Evolutionary conservation across 495 filamentous ascomycete genomes (phyloP).

Genomic region (Penicillium psychrofluorescens): DNA sequence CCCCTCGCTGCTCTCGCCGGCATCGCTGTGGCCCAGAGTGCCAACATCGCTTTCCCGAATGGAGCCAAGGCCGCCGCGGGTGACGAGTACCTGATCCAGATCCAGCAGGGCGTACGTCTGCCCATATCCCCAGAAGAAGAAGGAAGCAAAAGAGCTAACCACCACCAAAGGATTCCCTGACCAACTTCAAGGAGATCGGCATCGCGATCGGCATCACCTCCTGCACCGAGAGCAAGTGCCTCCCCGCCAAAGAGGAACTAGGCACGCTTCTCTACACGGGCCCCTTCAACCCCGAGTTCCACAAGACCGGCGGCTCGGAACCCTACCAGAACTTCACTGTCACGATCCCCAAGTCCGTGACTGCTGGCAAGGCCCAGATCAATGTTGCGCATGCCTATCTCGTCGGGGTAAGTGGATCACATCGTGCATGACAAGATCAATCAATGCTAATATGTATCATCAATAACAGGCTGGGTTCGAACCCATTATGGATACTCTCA

Average conservation of each 20-base stretch:
- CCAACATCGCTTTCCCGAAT: slow-evolving; percentile 58
- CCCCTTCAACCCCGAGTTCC: slow-evolving; percentile 21
- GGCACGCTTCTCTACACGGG: slow-evolving; percentile 27
- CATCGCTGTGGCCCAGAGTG: slow-evolving; percentile 56
- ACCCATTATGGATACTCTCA: slow-evolving; percentile 12
- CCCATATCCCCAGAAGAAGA: not conserved
- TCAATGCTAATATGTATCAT: not conserved
- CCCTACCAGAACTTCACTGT: slow-evolving; percentile 37
- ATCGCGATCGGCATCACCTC: slow-evolving; percentile 29
- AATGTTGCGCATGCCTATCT: slow-evolving; percentile 27
- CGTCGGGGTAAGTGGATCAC: slow-evolving; percentile 26
- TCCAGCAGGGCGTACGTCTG: slow-evolving; percentile 25
- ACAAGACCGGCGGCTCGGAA: slow-evolving; percentile 8
- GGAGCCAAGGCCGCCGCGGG: slow-evolving; percentile 12
- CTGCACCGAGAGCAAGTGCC: slow-evolving; percentile 12
- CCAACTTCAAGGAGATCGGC: slow-evolving; percentile 18
- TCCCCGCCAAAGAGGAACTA: slow-evolving; percentile 11
- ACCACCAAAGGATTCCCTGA: slow-evolving; percentile 19
- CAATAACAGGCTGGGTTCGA: slow-evolving; percentile 9
- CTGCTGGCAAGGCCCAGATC: slow-evolving; percentile 16
- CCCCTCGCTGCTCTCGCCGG: slow-evolving; percentile 15
- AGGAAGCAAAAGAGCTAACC: not conserved
- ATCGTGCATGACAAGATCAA: not conserved
- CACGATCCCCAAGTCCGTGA: slow-evolving; percentile 11
- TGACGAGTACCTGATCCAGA: slow-evolving; percentile 16